phyloP scores from a whole-genome alignment of 108 stramenopile genomes.

The Cyclostephanos tholiformis region DNA sequence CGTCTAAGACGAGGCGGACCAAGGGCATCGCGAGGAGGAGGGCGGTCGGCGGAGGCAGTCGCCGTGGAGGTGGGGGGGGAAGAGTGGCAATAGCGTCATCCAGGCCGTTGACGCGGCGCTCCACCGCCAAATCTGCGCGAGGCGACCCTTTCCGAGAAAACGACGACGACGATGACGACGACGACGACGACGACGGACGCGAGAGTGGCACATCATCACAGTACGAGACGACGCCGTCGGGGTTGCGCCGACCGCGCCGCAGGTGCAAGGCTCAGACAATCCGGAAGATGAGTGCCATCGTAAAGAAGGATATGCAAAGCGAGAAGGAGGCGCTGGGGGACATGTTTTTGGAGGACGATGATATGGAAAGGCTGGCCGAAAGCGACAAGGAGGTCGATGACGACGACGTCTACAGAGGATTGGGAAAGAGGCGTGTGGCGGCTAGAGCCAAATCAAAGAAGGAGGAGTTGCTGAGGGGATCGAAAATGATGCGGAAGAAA shows the following conservation, averaged over 20 bases:
- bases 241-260: conserved; percentile 27
- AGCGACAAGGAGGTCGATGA: background rate
- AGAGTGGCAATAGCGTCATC: background rate
- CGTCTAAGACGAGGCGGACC: conserved; percentile 9
- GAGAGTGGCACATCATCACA: background rate
- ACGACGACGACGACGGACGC: conserved; percentile 5
- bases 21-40: background rate
- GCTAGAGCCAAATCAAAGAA: background rate
- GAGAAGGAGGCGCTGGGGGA: conserved; percentile 40
- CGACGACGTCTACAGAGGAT: background rate
- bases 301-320: conserved; percentile 29
- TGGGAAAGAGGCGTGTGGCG: background rate
- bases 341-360: conserved; percentile 38
- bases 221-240: conserved; percentile 1
- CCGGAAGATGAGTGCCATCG: conserved; percentile 25
- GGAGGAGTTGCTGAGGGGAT: background rate
- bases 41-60: background rate
- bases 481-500: conserved; percentile 6
- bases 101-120: background rate
- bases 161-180: background rate
- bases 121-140: background rate
- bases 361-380: conserved; percentile 20
- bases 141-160: background rate
- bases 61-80: background rate
- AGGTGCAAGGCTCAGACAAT: conserved; percentile 23